Conservation (phyloP, 176 grass and related monocot genomes). For the Oryza longistaminata region DNA sequence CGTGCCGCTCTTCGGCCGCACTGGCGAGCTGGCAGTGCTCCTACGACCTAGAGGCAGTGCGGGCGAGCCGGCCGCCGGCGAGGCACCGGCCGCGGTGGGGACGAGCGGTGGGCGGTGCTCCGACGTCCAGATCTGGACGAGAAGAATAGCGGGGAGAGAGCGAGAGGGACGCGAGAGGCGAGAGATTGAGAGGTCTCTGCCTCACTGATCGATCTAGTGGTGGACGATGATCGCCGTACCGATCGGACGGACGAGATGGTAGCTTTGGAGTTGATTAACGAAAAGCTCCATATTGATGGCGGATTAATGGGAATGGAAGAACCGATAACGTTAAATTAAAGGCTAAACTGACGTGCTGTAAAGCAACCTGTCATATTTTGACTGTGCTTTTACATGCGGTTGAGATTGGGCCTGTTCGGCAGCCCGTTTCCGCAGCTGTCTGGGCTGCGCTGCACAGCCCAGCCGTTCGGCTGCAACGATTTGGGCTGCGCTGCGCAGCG, state of each 20-base stretch:
- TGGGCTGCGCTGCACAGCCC: no score
- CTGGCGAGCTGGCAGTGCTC: not conserved
- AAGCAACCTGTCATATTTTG: no score
- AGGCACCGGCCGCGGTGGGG: no score
- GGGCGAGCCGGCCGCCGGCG: not conserved
- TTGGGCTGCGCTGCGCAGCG: no score
- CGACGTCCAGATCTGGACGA: not conserved
- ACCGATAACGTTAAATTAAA: not conserved
- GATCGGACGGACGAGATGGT: slow-evolving; percentile 21
- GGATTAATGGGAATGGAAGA: not conserved
- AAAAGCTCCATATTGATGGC: not conserved
- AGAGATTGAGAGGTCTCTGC: not conserved
- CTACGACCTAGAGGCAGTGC: no score
- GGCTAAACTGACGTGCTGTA: not conserved
- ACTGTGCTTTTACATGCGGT: no score
- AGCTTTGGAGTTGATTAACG: not conserved
- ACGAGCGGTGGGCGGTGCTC: not conserved
- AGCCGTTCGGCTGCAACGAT: no score
- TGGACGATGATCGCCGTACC: slow-evolving; percentile 37
- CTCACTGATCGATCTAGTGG: not conserved
- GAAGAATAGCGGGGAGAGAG: no score
- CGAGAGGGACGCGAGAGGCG: not conserved
- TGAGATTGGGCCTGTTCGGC: no score
- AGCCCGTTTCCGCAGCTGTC: no score
- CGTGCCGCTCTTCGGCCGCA: slow-evolving; percentile 37